Evolutionary conservation across 2,329 filamentous ascomycete genomes (phyloP).

Genomic region (Amauroascus niger): DNA sequence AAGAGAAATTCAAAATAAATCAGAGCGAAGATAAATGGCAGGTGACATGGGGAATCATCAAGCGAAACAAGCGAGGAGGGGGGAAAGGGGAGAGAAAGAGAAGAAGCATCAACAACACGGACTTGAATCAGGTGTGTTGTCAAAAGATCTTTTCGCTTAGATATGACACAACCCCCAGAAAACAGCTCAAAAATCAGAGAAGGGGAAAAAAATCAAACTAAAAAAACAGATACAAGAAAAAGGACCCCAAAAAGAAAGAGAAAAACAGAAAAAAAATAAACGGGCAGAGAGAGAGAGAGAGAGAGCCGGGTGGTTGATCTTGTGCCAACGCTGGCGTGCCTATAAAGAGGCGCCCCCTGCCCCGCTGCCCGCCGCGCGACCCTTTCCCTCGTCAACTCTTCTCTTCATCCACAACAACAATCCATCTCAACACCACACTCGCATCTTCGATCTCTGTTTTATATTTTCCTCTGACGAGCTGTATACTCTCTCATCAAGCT

Average conservation of each 20-base stretch:
- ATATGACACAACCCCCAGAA: background rate
- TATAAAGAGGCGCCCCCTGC: conserved; percentile 16
- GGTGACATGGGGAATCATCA: too few species aligned
- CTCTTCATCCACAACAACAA: conserved; percentile 20
- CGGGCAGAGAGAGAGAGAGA: background rate
- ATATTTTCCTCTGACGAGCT: too few species aligned
- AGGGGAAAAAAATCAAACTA: too few species aligned
- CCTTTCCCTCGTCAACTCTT: conserved; percentile 26
- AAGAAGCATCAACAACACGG: too few species aligned
- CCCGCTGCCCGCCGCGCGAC: conserved; percentile 12
- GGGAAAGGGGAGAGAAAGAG: too few species aligned
- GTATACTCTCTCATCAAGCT: conserved; percentile 17
- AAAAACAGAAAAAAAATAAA: background rate
- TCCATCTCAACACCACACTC: background rate
- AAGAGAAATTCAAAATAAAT: too few species aligned
- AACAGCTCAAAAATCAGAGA: too few species aligned
- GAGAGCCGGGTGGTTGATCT: conserved; percentile 27
- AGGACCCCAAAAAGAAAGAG: too few species aligned
- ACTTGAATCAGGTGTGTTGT: too few species aligned
- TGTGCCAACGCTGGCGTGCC: conserved; percentile 24
- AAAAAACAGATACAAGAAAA: too few species aligned
- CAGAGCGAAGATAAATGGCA: too few species aligned
- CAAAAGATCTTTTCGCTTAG: background rate
- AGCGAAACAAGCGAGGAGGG: background rate
- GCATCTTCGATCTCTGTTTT: conserved; percentile 16